Base-by-base conservation (phyloP, 2,329 filamentous ascomycete species). In the Hypoxylon sp. region DNA sequence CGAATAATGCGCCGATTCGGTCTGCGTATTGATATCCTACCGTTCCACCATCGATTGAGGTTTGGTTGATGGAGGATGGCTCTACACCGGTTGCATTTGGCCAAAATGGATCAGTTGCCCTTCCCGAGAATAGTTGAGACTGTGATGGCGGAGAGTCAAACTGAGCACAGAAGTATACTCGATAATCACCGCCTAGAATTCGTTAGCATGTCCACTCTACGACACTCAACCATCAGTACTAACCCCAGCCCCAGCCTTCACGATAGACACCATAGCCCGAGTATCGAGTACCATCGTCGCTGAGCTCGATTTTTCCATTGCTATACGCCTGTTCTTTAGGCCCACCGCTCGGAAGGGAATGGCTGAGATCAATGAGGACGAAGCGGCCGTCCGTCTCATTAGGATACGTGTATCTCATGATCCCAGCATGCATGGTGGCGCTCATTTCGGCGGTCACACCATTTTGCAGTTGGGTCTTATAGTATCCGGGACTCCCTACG, bases 381-480 rank as follows among this genome's bases (percentile, higher is more conserved):
- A 84, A 81, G 11, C 79, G 80, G 4, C 80, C 79, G 2, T 79
- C 79, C 31, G 65, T 57, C 5, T 73, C 70, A 3, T 76, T 42
- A 0, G 84, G 82, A 61, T 87, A 89, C 0, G 78, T 77, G 69
- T 89, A 89, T 51, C 82, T 82, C 70, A 88, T 82, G 4, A 89
- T 82, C 0, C 84, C 85, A 1, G 81, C 80, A 69, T 87, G 86
- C 30, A 81, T 79, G 5, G 82, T 81, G 3, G 83, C 86, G 33
- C 81, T 80, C 54, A 89, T 74, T 69, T 88, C 83, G 4, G 85
- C 81, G 0, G 72, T 78, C 0, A 89, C 81, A 0, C 83, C 85
- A 51, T 83, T 86, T 35, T 81, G 79, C 1, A 89, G 78, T 10
- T 81, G 71, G 0, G 86, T 86, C 62, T 81, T 82, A 74, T 85